Evolutionary conservation across 768 basidiomycete genomes (phyloP).

Genomic region (Phaffia tasmanica): DNA sequence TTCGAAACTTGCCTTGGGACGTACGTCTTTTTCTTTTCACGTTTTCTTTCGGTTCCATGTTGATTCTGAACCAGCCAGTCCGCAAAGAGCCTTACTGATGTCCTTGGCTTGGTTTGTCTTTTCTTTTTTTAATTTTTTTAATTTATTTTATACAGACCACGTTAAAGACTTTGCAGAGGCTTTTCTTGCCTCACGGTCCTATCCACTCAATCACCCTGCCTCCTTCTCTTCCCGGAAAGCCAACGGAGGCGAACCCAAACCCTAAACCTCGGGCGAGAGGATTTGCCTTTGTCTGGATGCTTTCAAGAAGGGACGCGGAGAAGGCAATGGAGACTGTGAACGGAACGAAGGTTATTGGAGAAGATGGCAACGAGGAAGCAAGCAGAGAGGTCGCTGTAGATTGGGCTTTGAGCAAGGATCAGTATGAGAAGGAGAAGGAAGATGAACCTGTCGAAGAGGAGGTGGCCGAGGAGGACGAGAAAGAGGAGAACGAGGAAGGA

Average conservation of each 20-base stretch:
- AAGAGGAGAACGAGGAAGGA: constrained; percentile 30
- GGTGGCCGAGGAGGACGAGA: constrained; percentile 28
- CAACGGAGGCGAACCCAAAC: constrained; percentile 27
- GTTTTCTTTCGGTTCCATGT: background rate
- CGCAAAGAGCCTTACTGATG: too few species aligned
- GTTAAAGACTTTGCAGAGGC: constrained; percentile 68
- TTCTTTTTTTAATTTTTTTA: background rate
- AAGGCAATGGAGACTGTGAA: constrained; percentile 68
- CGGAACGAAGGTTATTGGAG: constrained; percentile 57
- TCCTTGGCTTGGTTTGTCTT: too few species aligned
- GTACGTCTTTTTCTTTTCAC: constrained; percentile 32
- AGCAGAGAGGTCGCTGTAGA: constrained; percentile 79
- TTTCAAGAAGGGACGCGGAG: constrained; percentile 73
- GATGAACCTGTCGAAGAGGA: constrained; percentile 48
- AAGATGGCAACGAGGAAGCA: constrained; percentile 47
- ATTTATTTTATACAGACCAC: constrained; percentile 48
- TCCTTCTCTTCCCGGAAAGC: constrained; percentile 40
- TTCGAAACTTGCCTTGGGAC: constrained; percentile 73
- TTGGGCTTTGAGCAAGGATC: constrained; percentile 86
- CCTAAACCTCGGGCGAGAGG: constrained; percentile 50
- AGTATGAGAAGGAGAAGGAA: constrained; percentile 57
- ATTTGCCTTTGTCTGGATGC: constrained; percentile 92
- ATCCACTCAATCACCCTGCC: constrained; percentile 74
- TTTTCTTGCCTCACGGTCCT: constrained; percentile 79
- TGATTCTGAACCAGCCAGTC: too few species aligned